Conservation (phyloP, 768 basidiomycete species). For the Hygrocybe punicea region DNA sequence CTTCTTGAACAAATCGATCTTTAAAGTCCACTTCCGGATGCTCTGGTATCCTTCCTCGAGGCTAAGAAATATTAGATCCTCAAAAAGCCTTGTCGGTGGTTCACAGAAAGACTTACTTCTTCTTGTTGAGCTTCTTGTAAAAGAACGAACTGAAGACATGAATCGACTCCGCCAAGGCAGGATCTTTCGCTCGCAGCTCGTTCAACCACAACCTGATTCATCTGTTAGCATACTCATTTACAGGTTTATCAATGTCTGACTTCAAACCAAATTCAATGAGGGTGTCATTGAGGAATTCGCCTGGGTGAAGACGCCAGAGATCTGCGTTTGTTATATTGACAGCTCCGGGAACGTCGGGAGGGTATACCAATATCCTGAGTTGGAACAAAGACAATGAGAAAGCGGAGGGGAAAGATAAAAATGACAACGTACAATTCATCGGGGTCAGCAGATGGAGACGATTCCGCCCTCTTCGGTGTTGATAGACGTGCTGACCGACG, state of each 20-base stretch:
- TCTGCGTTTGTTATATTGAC: constrained; percentile 83
- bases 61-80: constrained; percentile 27
- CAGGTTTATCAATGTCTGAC: constrained; percentile 43
- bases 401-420: neutral
- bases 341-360: constrained; percentile 63
- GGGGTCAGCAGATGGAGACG: constrained; percentile 36
- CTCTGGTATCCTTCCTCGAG: constrained; percentile 69
- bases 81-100: neutral
- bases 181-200: constrained; percentile 51
- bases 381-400: constrained; percentile 7
- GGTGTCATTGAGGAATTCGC: constrained; percentile 93
- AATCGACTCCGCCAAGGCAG: constrained; percentile 64
- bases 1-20: constrained; percentile 84
- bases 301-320: constrained; percentile 63
- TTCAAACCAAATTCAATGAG: constrained; percentile 95
- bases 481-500: constrained; percentile 40
- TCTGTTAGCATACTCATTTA: constrained; percentile 6
- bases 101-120: constrained; percentile 47
- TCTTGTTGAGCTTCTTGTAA: constrained; percentile 86
- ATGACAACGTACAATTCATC: constrained; percentile 60
- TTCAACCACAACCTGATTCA: constrained; percentile 63
- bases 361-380: constrained; percentile 74
- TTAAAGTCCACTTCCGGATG: constrained; percentile 92
- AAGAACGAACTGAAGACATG: constrained; percentile 98
- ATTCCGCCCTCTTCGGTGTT: constrained; percentile 23